Conservation (phyloP, 805 yeast genomes). For the Nakazawaea wyomingensis region DNA sequence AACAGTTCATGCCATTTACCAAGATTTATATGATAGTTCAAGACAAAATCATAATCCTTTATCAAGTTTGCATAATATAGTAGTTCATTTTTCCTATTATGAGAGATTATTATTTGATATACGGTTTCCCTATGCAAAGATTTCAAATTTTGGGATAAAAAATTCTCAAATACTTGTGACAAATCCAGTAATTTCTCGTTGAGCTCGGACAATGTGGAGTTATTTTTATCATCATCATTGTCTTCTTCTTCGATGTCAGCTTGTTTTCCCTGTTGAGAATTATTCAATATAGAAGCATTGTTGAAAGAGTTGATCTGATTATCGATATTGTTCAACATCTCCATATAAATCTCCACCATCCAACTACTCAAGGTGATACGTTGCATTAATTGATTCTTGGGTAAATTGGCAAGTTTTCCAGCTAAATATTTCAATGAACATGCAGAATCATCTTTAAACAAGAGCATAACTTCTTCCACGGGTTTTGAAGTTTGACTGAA, state of each 20-base stretch:
- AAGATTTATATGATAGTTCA: conserved; percentile 61
- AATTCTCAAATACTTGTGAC: conserved; percentile 35
- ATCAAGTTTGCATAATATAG: conserved; percentile 63
- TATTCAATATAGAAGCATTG: conserved; percentile 11
- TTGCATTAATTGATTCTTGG: conserved; percentile 33
- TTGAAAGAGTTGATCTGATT: conserved; percentile 20
- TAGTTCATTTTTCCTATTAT: conserved; percentile 60
- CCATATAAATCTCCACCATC: conserved; percentile 56
- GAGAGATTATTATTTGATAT: conserved; percentile 64
- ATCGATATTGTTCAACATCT: conserved; percentile 39
- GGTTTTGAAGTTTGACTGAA: conserved; percentile 62
- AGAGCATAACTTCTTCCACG: conserved; percentile 64
- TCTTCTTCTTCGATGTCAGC: too few species aligned
- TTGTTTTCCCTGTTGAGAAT: conserved; percentile 10
- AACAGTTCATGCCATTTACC: conserved; percentile 75
- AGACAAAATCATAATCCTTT: conserved; percentile 63
- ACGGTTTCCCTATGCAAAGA: conserved; percentile 61
- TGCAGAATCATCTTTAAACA: conserved; percentile 33
- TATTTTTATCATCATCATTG: too few species aligned
- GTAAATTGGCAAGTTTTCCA: conserved; percentile 32
- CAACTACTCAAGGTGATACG: conserved; percentile 54
- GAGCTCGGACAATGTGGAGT: conserved; percentile 27
- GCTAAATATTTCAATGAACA: conserved; percentile 44
- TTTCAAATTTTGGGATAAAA: conserved; percentile 43
- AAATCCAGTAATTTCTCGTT: conserved; percentile 23